These are phyloP conservation scores for Stagonosporopsis cucurbitacearum DNA, from an alignment of 2,329 filamentous ascomycete species.

Conservation along the genomic window DNA sequence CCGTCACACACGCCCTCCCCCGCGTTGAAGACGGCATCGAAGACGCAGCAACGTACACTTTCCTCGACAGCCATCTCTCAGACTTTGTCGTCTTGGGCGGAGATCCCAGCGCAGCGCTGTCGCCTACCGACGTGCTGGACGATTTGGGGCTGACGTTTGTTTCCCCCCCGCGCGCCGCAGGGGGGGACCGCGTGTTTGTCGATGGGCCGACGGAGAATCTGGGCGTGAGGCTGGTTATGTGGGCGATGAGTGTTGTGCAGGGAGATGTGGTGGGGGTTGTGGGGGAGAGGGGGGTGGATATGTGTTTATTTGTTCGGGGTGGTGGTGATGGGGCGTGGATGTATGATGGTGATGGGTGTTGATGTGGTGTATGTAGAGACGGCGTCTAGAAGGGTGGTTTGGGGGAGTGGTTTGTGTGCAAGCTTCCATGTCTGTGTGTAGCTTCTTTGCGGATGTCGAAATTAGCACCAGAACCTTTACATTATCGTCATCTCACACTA, in stretches of 20 bases:
- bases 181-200: conserved; percentile 13
- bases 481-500: background rate
- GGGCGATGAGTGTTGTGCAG: conserved; percentile 33
- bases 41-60: conserved; percentile 31
- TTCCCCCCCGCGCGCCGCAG: conserved; percentile 2
- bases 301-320: conserved; percentile 19
- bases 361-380: background rate
- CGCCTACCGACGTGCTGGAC: conserved; percentile 22
- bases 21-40: conserved; percentile 33
- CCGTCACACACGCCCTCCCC: conserved; percentile 24
- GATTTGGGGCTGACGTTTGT: conserved; percentile 23
- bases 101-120: background rate
- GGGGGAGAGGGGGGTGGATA: background rate
- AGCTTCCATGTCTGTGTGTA: background rate
- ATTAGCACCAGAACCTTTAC: too few relatives aligned
- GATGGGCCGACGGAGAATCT: conserved; percentile 23
- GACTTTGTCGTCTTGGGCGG: conserved; percentile 23
- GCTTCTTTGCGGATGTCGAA: too few relatives aligned
- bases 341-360: conserved; percentile 9
- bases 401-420: too few relatives aligned
- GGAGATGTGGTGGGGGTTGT: conserved; percentile 20
- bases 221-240: conserved; percentile 30
- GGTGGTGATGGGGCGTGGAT: conserved; percentile 20
- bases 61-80: conserved; percentile 30
- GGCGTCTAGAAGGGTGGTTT: too few relatives aligned